Percentiles rank a stretch among this genome's conserved stretches.
phyloP scores from a whole-genome alignment of 2,329 filamentous ascomycete genomes.

The Ophiostoma angusticollis region DNA sequence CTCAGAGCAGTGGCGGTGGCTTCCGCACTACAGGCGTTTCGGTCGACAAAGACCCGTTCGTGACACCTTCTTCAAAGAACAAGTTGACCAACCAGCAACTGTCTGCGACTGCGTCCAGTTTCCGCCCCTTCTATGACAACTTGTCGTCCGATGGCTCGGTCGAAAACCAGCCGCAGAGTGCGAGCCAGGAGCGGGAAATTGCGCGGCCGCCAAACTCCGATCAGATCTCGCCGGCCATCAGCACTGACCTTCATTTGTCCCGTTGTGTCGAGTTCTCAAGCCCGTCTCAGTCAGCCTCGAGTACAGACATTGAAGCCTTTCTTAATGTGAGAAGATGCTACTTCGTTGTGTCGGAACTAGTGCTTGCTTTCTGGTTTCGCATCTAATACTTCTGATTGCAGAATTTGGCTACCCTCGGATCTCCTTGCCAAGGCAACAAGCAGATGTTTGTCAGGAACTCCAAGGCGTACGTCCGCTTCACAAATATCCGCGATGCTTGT shows the following conservation, averaged over 20 bases:
- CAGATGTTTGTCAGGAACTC: conserved; percentile 25
- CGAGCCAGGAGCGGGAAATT: conserved; percentile 8
- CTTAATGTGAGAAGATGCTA: conserved; percentile 27
- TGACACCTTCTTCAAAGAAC: conserved; percentile 25
- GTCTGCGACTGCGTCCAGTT: conserved; percentile 50
- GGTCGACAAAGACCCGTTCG: conserved; percentile 41
- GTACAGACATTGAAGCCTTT: conserved; percentile 29
- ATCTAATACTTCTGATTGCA: conserved; percentile 17
- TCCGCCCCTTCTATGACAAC: conserved; percentile 36
- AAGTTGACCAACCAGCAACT: conserved; percentile 32
- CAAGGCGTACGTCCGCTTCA: conserved; percentile 41
- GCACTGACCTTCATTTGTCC: conserved; percentile 32
- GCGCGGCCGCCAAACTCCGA: conserved; percentile 15
- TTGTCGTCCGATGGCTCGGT: conserved; percentile 15
- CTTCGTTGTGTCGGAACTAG: too few relatives aligned
- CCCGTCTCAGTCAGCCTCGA: conserved; percentile 17
- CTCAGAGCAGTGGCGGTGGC: conserved; percentile 15
- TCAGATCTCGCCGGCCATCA: conserved; percentile 26
- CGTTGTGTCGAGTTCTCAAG: conserved; percentile 31
- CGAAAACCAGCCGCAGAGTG: conserved; percentile 5
- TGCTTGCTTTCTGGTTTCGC: background rate
- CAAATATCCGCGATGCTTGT: conserved; percentile 47
- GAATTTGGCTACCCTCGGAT: conserved; percentile 27
- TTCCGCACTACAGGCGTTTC: conserved; percentile 17
- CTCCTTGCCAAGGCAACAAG: conserved; percentile 25